Evolutionary conservation across 1,139 yeast species (phyloP).

Genomic region (Diutina siamensis): DNA sequence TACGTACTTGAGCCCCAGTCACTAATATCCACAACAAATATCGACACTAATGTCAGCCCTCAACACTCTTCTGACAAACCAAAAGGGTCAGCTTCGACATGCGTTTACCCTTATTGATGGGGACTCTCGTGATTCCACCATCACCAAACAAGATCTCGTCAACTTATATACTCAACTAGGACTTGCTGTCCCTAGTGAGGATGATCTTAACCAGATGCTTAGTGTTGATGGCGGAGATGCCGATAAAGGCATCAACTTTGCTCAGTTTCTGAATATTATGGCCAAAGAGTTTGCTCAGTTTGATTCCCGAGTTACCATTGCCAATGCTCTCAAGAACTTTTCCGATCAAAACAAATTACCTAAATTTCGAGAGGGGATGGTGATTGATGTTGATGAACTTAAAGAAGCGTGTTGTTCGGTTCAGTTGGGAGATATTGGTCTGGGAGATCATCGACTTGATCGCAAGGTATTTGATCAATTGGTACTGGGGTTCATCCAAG

Average conservation of each 20-base stretch:
- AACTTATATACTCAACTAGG: slow-evolving; percentile 44
- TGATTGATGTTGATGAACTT: slow-evolving; percentile 40
- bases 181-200: slow-evolving; percentile 25
- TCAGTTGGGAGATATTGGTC: slow-evolving; percentile 30
- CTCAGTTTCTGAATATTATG: slow-evolving; percentile 61
- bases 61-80: slow-evolving; percentile 28
- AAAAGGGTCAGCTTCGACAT: slow-evolving; percentile 32
- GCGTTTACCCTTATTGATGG: slow-evolving; percentile 66
- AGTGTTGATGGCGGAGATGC: slow-evolving; percentile 8
- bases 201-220: slow-evolving; percentile 41
- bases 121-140: slow-evolving; percentile 60
- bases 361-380: slow-evolving; percentile 13
- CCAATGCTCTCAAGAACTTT: slow-evolving; percentile 53
- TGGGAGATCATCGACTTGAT: slow-evolving; percentile 42
- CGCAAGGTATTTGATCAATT: slow-evolving; percentile 39
- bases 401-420: slow-evolving; percentile 38
- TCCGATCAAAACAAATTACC: slow-evolving; percentile 12
- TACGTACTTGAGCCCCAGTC: too few relatives aligned
- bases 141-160: slow-evolving; percentile 48
- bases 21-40: too few relatives aligned
- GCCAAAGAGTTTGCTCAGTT: slow-evolving; percentile 45
- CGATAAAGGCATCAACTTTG: slow-evolving; percentile 45
- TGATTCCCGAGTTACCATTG: slow-evolving; percentile 49
- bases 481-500: slow-evolving; percentile 45
- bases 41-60: slow-evolving; percentile 24